Percentiles rank a stretch among this genome's conserved stretches.
Conservation (phyloP, 2,329 filamentous ascomycete genomes). For the Fusarium sulawesiense region DNA sequence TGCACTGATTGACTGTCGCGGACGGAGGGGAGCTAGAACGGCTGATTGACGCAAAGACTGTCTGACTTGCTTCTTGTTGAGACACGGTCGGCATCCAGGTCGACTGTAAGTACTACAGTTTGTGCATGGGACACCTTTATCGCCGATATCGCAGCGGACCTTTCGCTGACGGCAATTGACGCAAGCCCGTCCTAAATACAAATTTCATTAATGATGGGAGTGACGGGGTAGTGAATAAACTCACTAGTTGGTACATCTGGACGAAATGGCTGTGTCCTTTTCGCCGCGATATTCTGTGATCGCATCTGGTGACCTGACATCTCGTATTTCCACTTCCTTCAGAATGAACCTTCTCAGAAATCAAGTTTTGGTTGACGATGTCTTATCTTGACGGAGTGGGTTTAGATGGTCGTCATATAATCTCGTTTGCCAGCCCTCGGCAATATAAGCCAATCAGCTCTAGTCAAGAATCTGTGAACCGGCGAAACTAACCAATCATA, state of each 20-base stretch:
- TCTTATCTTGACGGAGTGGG: not conserved
- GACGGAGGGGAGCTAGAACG: not conserved
- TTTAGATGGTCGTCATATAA: not conserved
- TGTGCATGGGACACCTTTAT: constrained; percentile 6
- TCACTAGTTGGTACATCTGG: not conserved
- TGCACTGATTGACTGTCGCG: not conserved
- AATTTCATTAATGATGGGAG: accelerated
- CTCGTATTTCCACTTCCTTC: no score
- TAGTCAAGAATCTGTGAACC: accelerated
- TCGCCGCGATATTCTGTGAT: not conserved
- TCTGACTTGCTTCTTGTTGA: not conserved
- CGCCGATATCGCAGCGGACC: constrained; percentile 4
- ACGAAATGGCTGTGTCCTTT: not conserved
- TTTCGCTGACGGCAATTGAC: constrained; percentile 9
- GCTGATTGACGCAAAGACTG: not conserved
- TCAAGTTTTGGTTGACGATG: not conserved
- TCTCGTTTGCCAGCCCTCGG: not conserved
- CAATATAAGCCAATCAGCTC: not conserved
- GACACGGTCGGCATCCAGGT: constrained; percentile 1
- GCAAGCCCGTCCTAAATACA: not conserved
- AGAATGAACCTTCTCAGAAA: accelerated
- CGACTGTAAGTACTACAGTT: not conserved
- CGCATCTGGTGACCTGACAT: not conserved
- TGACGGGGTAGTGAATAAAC: accelerated
- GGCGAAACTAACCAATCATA: not conserved